Base-by-base conservation (phyloP, 139 green algal species). In the Micractinium sp. region DNA sequence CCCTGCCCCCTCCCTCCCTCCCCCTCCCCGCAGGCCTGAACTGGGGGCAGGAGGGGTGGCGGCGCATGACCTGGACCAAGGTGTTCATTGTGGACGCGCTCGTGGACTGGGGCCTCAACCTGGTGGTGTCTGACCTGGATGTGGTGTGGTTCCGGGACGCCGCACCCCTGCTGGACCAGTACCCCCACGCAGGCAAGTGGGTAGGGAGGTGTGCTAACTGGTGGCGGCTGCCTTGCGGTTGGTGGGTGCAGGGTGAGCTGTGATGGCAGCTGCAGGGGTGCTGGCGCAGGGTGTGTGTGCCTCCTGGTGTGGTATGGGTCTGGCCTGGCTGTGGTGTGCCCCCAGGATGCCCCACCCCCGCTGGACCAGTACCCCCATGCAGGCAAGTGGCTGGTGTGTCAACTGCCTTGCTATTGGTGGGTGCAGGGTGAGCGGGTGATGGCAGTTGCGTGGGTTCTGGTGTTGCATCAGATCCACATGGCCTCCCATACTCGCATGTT, bases 41-140 rank as follows among this genome's bases (percentile, higher is more conserved):
- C 31, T 89, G 85, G 85, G 85, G 85, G 33, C 73, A 89, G 85
- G 85, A 83, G 60, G 85, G 85, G 2, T 89, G 74, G 85, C 85
- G 75, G 1, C 53, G 74, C 56, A 89, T 89, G 74, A 85, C 85
- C 53, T 85, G 85, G 85, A 38, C 73, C 39, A 88, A 88, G 29
- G 84, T 81, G 66, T 61, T 88, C 16, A 16, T 78, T 9, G 25
- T 89, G 71, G 85, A 82, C 41, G 15, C 35, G 3, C 60, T 89
- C 25, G 85, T 76, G 25, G 85, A 85, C 25, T 89, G 77, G 39
- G 85, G 85, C 27, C 63, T 89, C 56, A 77, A 89, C 75, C 33
- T 84, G 53, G 85, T 85, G 25, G 35, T 89, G 31, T 89, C 85
- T 13, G 85, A 89, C 35, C 23, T 84, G 25, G 85, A 89, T 69